Base-by-base conservation (phyloP, 306 rosid genomes). In the Glycine tomentella region DNA sequence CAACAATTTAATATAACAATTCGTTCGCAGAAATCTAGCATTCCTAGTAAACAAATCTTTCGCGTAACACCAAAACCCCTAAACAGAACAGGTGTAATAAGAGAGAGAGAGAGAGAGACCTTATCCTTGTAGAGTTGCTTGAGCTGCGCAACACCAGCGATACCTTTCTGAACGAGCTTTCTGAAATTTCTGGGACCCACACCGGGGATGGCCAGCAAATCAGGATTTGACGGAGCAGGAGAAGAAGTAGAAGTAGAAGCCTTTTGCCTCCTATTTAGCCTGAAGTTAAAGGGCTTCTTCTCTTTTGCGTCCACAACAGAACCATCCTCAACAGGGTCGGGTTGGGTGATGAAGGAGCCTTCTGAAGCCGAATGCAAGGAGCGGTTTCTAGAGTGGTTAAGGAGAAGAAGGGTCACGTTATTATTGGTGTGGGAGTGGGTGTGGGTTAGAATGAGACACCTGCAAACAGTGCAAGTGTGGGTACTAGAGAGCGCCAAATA, bases 121-220 rank as follows among this genome's bases (percentile, higher is more conserved):
- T 91, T 95, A 80, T 91, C 99, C 86, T 82, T 95, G 77, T 93
- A 95, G 79, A 95, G 82, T 72, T 93, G 91, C 84, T 95, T 95
- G 66, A 95, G 97, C 81, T 95, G 90, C 11, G 92, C 92, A 53
- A 95, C 94, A 63, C 98, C 98, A 12, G 88, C 95, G 56, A 95
- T 89, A 38, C 99, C 98, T 69, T 95, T 95, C 80, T 85, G 87
- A 52, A 93, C 89, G 61, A 95, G 92, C 85, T 95, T 95, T 82
- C 85, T 87, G 88, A 93, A 83, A 88, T 95, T 95, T 70, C 98
- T 89, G 15, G 97, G 99, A 59, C 99, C 98, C 38, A 95, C 98
- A 0, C 98, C 99, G 0, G 98, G 98, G 85, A 95, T 93, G 2
- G 98, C 85, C 91, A 95, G 70, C 88, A 95, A 90, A 78, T 95